phyloP scores from a whole-genome alignment of 2,329 filamentous ascomycete species.

The Sclerotinia glacialis region DNA sequence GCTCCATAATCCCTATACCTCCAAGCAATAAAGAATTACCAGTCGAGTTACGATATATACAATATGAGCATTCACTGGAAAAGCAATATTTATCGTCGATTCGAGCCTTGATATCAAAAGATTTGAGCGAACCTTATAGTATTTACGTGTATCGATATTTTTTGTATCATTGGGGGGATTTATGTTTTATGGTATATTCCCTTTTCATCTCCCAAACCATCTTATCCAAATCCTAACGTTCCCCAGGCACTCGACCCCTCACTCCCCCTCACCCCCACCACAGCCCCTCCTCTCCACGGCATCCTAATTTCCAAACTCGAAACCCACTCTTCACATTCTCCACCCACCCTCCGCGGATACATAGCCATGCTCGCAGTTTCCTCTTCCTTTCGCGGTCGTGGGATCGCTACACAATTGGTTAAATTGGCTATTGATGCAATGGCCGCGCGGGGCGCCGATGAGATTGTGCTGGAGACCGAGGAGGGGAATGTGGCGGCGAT shows the following conservation, averaged over 20 bases:
- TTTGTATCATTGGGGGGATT: constrained; percentile 91
- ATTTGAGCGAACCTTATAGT: constrained; percentile 96
- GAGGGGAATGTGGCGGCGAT: constrained; percentile 88
- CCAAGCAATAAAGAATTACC: constrained; percentile 37
- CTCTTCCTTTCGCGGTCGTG: constrained; percentile 73
- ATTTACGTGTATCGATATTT: constrained; percentile 99
- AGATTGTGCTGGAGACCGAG: constrained; percentile 94
- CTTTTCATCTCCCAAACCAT: background rate
- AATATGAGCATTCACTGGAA: constrained; percentile 61
- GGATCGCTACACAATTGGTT: constrained; percentile 88
- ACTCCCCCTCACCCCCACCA: constrained; percentile 20
- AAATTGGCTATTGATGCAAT: constrained; percentile 88
- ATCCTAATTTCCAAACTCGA: constrained; percentile 96
- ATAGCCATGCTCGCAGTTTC: constrained; percentile 98
- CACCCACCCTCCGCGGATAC: constrained; percentile 75
- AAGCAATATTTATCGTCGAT: constrained; percentile 75
- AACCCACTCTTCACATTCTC: constrained; percentile 77
- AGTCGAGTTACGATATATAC: constrained; percentile 55
- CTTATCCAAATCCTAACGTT: background rate
- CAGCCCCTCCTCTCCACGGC: constrained; percentile 68
- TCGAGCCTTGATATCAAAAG: constrained; percentile 88
- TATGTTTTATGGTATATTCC: constrained; percentile 82
- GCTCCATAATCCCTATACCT: background rate
- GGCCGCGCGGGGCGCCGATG: constrained; percentile 78
- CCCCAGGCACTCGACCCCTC: constrained; percentile 56